Conservation (phyloP, 139 green algal genomes). For the Chlamydomonas eustigma region DNA sequence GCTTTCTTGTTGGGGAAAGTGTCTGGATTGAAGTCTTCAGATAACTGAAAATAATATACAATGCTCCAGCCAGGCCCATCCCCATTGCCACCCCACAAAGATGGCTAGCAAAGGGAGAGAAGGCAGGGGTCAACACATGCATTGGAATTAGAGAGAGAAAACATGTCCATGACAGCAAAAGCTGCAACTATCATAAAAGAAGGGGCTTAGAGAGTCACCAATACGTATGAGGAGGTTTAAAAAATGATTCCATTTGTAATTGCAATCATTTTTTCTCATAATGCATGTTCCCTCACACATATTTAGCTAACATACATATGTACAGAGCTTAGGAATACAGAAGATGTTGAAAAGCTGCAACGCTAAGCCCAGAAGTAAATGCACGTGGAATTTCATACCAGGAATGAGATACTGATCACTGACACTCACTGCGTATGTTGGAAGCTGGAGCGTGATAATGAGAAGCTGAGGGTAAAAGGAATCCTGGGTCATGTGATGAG, state of each 20-base stretch:
- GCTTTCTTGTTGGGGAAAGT: conserved; percentile 53
- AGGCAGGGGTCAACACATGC: no score
- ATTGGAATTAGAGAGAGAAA: neutral
- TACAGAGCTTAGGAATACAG: no score
- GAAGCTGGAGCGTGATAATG: conserved; percentile 83
- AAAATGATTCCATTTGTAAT: no score
- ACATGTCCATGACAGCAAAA: neutral
- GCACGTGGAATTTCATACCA: no score
- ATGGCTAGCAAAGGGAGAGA: neutral
- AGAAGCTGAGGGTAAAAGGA: conserved; percentile 64
- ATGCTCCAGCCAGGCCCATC: conserved; percentile 57
- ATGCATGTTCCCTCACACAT: no score
- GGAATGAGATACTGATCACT: neutral
- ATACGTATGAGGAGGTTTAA: no score
- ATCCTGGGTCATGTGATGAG: conserved; percentile 24
- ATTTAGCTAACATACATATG: no score
- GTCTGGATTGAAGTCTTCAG: conserved; percentile 56
- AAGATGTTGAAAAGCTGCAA: no score
- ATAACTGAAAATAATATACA: conserved; percentile 74
- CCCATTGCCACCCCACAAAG: conserved; percentile 18
- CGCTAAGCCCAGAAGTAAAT: no score
- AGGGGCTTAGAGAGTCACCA: no score
- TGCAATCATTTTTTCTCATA: no score
- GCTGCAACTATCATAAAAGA: no score
- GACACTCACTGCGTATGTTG: conserved; percentile 55